Percentiles rank a stretch among this genome's conserved stretches.
Evolutionary conservation across 192 early-diverging fungal genomes (phyloP).

Genomic region (Coemansia sp.): DNA sequence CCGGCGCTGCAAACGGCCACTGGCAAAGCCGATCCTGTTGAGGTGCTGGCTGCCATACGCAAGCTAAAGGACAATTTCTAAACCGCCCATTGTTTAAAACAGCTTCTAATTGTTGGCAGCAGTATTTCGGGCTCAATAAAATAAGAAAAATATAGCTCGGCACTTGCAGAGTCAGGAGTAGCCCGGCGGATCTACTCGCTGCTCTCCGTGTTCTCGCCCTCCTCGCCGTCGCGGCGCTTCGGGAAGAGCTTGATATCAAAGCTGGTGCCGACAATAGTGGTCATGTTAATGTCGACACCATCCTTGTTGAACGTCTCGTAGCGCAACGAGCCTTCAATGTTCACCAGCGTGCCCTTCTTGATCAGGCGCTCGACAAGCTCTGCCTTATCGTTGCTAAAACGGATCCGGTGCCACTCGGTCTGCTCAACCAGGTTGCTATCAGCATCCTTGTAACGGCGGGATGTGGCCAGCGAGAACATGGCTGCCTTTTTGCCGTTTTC

Average conservation of each 20-base stretch:
- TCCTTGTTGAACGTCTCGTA: slow-evolving; percentile 64
- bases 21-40: slow-evolving; percentile 61
- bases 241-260: slow-evolving; percentile 29
- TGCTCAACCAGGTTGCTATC: slow-evolving; percentile 63
- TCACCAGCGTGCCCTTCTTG: slow-evolving; percentile 62
- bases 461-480: slow-evolving; percentile 63
- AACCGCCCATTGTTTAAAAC: no score
- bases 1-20: slow-evolving; percentile 56
- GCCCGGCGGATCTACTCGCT: not conserved
- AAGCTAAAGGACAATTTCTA: slow-evolving; percentile 75
- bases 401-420: slow-evolving; percentile 66
- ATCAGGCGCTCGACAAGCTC: slow-evolving; percentile 23
- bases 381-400: slow-evolving; percentile 33
- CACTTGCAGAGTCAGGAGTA: no score
- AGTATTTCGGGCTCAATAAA: not conserved
- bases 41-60: slow-evolving; percentile 72
- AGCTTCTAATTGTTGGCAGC: not conserved
- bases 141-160: not conserved
- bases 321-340: slow-evolving; percentile 60
- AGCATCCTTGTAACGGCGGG: slow-evolving; percentile 57
- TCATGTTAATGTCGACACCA: slow-evolving; percentile 50
- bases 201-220: slow-evolving; percentile 1
- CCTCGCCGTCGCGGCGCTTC: slow-evolving; percentile 28
- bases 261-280: slow-evolving; percentile 24
- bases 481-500: slow-evolving; percentile 49